Evolutionary conservation across 768 basidiomycete genomes (phyloP).

Genomic region (Termitomyces sp.): DNA sequence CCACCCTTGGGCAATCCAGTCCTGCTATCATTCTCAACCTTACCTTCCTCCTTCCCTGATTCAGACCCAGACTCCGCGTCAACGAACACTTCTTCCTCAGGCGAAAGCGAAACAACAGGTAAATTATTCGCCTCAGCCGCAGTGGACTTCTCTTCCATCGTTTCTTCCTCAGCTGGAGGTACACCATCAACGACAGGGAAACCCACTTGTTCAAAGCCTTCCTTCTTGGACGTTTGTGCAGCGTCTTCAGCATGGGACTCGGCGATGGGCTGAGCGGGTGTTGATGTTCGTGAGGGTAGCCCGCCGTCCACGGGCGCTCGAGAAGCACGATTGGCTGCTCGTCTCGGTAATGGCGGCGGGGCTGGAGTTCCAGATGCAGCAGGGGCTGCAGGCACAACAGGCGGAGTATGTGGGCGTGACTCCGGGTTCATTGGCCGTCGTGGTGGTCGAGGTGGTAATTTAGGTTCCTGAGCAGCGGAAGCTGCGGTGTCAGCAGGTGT

Average conservation of each 20-base stretch:
- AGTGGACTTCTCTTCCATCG: neutral
- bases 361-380: conserved; percentile 17
- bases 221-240: neutral
- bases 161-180: neutral
- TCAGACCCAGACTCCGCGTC: conserved; percentile 5
- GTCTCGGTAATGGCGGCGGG: conserved; percentile 59
- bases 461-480: conserved; percentile 2
- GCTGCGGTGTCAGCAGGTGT: neutral
- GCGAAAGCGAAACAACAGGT: neutral
- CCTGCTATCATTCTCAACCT: neutral
- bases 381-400: conserved; percentile 5
- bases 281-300: conserved; percentile 23
- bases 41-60: conserved; percentile 3
- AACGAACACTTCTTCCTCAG: conserved; percentile 5
- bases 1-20: no score
- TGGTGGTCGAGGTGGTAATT: conserved; percentile 13
- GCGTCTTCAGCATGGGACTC: neutral
- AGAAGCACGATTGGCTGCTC: conserved; percentile 52
- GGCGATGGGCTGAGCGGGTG: conserved; percentile 9
- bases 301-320: conserved; percentile 20
- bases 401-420: conserved; percentile 37
- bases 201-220: neutral
- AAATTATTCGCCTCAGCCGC: neutral
- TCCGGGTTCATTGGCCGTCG: conserved; percentile 27
- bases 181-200: neutral